Evolutionary conservation across 2,329 filamentous ascomycete species (phyloP).

Genomic region (Trematosphaeria pertusa): DNA sequence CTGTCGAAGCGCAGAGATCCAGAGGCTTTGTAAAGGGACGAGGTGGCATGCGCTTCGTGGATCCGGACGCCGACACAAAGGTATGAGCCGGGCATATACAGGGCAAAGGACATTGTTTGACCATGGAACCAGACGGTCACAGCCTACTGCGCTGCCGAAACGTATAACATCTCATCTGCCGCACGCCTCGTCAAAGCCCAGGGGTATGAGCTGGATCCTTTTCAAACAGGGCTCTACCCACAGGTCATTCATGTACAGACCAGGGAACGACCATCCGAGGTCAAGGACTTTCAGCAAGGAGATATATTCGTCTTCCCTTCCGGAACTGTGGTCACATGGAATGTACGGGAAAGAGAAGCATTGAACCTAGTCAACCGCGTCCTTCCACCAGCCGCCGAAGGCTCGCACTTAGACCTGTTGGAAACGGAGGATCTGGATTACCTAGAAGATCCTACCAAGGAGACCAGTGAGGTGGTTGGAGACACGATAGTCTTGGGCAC

Average conservation of each 20-base stretch:
- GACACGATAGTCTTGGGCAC: conserved; percentile 91
- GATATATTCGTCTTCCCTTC: conserved; percentile 97
- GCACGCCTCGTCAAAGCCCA: conserved; percentile 63
- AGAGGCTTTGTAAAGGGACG: conserved; percentile 59
- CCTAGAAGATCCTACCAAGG: conserved; percentile 73
- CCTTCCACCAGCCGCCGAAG: conserved; percentile 77
- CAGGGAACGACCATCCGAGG: conserved; percentile 45
- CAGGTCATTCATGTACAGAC: conserved; percentile 69
- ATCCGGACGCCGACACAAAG: conserved; percentile 56
- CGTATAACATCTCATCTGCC: conserved; percentile 67
- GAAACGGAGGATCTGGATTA: conserved; percentile 94
- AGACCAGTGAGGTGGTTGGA: conserved; percentile 79
- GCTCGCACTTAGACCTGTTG: conserved; percentile 72
- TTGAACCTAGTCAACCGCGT: conserved; percentile 62
- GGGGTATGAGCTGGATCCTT: conserved; percentile 69
- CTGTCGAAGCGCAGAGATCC: conserved; percentile 79
- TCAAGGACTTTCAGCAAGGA: conserved; percentile 63
- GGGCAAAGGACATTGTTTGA: not conserved
- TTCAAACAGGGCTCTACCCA: conserved; percentile 66
- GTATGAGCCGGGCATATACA: conserved; percentile 22
- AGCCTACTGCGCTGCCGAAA: conserved; percentile 72
- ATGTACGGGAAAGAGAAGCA: conserved; percentile 77
- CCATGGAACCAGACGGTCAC: conserved; percentile 58
- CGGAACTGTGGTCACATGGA: conserved; percentile 92
- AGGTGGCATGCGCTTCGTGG: conserved; percentile 53